Percentiles rank a stretch among this genome's conserved stretches.
Evolutionary conservation across 2,329 filamentous ascomycete genomes (phyloP).

Genomic region (Incumbomyces delicatus): DNA sequence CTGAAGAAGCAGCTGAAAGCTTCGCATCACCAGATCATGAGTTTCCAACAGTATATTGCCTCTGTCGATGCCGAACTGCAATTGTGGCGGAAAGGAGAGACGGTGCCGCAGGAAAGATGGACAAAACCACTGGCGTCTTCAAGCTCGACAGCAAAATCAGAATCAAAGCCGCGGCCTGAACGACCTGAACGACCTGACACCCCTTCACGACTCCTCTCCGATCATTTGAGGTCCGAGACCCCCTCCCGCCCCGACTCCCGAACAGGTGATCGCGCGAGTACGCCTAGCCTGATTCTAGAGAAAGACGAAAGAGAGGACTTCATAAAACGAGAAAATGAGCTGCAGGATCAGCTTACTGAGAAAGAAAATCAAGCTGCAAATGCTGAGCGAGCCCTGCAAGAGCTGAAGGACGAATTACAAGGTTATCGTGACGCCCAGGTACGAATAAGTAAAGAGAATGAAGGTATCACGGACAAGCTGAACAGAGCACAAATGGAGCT

Average conservation of each 20-base stretch:
- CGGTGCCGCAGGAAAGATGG: conserved; percentile 84
- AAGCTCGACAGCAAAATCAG: conserved; percentile 40
- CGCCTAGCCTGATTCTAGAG: conserved; percentile 77
- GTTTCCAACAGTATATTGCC: conserved; percentile 77
- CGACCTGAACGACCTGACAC: conserved; percentile 51
- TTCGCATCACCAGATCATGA: conserved; percentile 78
- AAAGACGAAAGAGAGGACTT: conserved; percentile 98
- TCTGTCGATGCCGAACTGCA: conserved; percentile 76
- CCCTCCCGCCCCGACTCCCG: conserved; percentile 53
- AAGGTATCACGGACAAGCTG: conserved; percentile 71
- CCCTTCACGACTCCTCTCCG: conserved; percentile 46
- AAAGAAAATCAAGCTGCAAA: conserved; percentile 73
- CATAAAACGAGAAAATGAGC: conserved; percentile 83
- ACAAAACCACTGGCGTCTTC: conserved; percentile 47
- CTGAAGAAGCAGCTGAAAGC: conserved; percentile 90
- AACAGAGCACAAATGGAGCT: conserved; percentile 96
- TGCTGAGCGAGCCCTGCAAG: conserved; percentile 68
- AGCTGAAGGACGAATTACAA: conserved; percentile 75
- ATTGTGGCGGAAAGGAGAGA: conserved; percentile 77
- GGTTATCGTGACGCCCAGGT: conserved; percentile 78
- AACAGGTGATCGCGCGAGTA: conserved; percentile 72
- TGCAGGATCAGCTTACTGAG: conserved; percentile 92
- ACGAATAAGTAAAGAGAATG: conserved; percentile 80
- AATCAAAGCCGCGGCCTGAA: conserved; percentile 39
- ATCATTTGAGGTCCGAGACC: conserved; percentile 38